Percentiles rank a stretch among this genome's conserved stretches.
These are phyloP conservation scores for Fusarium pilosicola DNA, from an alignment of 2,329 filamentous ascomycete species.

Conservation along the genomic window DNA sequence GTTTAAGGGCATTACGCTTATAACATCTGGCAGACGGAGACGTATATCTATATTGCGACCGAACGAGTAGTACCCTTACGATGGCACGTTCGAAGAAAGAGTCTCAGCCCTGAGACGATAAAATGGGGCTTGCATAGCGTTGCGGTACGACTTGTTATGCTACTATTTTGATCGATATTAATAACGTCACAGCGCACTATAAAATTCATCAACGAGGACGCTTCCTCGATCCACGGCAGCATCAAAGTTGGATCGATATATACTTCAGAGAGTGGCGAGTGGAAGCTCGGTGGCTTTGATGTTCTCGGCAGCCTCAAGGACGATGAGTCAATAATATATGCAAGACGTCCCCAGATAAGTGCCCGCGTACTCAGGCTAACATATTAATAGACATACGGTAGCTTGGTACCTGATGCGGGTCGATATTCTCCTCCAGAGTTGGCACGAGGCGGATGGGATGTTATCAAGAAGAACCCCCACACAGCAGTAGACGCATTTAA, in stretches of 20 bases:
- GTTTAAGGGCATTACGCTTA: constrained; percentile 36
- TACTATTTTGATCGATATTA: constrained; percentile 16
- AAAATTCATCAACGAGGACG: constrained; percentile 96
- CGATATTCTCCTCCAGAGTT: constrained; percentile 91
- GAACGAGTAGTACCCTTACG: constrained; percentile 87
- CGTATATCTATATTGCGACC: constrained; percentile 95
- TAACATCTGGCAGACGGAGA: constrained; percentile 74
- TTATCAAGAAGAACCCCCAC: constrained; percentile 83
- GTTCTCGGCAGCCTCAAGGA: constrained; percentile 95
- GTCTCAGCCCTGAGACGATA: constrained; percentile 87
- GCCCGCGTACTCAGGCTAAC: constrained; percentile 11
- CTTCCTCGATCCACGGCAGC: constrained; percentile 88
- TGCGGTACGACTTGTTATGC: constrained; percentile 65
- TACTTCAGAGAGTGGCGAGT: constrained; percentile 95
- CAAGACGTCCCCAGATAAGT: constrained; percentile 46
- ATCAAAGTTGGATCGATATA: constrained; percentile 88
- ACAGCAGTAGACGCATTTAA: constrained; percentile 88
- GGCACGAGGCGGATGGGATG: constrained; percentile 87
- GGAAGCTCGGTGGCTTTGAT: constrained; percentile 96
- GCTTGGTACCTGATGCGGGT: constrained; percentile 83
- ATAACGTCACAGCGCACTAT: constrained; percentile 75
- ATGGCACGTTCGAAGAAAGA: constrained; percentile 91
- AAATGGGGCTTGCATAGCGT: constrained; percentile 95
- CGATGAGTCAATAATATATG: constrained; percentile 91
- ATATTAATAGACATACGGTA: constrained; percentile 78